Percentiles rank a stretch among this genome's conserved stretches.
phyloP scores from a whole-genome alignment of 257 asterid genomes.

The Ilex aquifolium region DNA sequence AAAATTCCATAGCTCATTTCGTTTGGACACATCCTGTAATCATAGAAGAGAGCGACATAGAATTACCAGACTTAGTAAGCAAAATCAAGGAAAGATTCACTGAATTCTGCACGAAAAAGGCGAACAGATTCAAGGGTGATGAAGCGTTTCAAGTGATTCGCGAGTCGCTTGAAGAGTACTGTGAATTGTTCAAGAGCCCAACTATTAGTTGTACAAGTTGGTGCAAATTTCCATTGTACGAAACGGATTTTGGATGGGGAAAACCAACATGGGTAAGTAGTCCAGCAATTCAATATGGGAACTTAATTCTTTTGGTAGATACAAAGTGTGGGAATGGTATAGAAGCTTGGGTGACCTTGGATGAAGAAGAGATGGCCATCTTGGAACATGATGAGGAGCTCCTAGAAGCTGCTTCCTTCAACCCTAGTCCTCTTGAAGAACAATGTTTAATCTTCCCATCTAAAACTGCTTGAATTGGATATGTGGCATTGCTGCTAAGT shows the following conservation, averaged over 20 bases:
- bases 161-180: background rate
- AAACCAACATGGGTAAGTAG: background rate
- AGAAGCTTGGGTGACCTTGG: slow-evolving; percentile 1
- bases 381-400: background rate
- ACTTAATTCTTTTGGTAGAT: background rate
- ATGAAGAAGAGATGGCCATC: background rate
- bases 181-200: background rate
- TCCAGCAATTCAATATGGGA: background rate
- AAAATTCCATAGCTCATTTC: no score
- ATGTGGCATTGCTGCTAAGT: no score
- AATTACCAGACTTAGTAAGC: no score
- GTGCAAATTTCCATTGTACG: background rate
- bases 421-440: no score
- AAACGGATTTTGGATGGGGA: slow-evolving; percentile 5
- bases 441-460: no score
- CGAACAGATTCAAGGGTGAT: no score
- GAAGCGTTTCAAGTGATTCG: background rate
- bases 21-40: no score
- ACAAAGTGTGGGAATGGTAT: background rate
- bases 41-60: no score
- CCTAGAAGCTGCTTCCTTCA: no score
- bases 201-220: background rate
- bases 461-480: no score
- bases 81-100: no score
- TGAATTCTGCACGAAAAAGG: no score